Evolutionary conservation across 164 flowering plant species (phyloP), one percentile per base, ranked within the genome.

Genomic region (Litsea cubeba): DNA sequence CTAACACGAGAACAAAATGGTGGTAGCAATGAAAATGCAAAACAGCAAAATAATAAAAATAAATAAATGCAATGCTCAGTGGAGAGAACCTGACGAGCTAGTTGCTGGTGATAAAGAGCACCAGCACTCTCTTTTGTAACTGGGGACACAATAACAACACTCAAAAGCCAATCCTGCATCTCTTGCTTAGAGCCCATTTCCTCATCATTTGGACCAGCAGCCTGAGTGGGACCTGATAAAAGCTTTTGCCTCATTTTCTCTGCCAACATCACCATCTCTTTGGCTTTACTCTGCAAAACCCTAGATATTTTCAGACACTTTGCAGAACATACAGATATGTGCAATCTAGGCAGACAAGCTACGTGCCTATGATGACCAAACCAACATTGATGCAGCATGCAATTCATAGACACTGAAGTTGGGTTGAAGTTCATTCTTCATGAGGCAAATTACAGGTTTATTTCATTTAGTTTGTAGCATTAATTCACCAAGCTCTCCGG

Each of bases 81-180:
- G 46, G 10, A 14, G 63, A 50, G 74, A 40, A 93, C 99, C 99
- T 95, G 98, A 49, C 99, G 98, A n/a, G 98, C 92, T 69, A 95
- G 79, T 76, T 95, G 98, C 70, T 95, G 99, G 77, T 95, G 99
- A 83, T 95, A 95, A 76, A 88, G 68, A 65, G 99, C 98, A 78
- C 98, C 99, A 60, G 99, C 98, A 71, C 98, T 82, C 78, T 95
- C 98, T 81, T 93, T 93, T 51, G 99, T 95, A 30, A 95, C 97
- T 3, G 99, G 99, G 20, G 98, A 95, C 70, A 79, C 89, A 74
- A 95, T 93, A 82, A 98, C 98, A 80, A 95, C 91, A 78, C 99
- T 95, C 81, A 95, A 78, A 78, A 93, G 69, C 97, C 94, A 92
- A 78, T 95, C 97, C 79, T 93, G 98, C 86, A 95, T 92, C 80